Base-by-base conservation (phyloP, 2,329 filamentous ascomycete genomes). In the Talaromyces sp. region DNA sequence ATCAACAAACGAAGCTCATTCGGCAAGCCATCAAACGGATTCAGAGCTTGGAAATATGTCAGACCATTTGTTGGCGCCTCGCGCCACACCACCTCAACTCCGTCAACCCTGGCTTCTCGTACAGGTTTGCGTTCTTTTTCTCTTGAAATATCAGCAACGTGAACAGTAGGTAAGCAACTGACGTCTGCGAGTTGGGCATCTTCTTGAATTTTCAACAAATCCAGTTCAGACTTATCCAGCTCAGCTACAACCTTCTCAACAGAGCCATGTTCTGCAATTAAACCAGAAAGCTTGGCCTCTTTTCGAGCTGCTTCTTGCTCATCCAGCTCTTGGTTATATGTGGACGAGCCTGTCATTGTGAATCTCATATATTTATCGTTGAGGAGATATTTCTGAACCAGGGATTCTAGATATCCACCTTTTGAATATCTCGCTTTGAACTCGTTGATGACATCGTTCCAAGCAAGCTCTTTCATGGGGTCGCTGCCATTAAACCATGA, bases 401-500 rank as follows among this genome's bases (percentile, higher is more conserved):
- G 77, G 1, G 85, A 81, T 71, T 97, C 92, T 3, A 99, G 80
- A 69, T 97, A 97, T 35, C 85, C 84, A 2, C 87, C 89, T 70
- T 90, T 80, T 0, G 86, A 86, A 65, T 93, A 88, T 68, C 87
- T 85, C 1, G 82, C 77, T 75, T 96, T 89, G 76, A 99, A 99
- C 6, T 87, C 86, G 27, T 87, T 80, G 3, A 97, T 87, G 0
- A 91, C 91, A 50, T 94, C 89, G 67, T 96, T 94, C 91, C 92
- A 97, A 2, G 91, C 89, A 38, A 99, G 80, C 12, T 91, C 88
- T 65, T 96, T 88, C 75, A 97, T 95, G 0, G 94, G 93, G 72
- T 97, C 91, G 3, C 92, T 87, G 5, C 93, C 94, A 60, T 94
- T 95, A 76, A 99, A 97, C 94, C 94, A 99, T 61, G 89, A 88